A percentile compares a stretch with the other conserved stretches of the same genome.
phyloP scores from a whole-genome alignment of 1,284 basidiomycete genomes.

The Peniophora sp. region DNA sequence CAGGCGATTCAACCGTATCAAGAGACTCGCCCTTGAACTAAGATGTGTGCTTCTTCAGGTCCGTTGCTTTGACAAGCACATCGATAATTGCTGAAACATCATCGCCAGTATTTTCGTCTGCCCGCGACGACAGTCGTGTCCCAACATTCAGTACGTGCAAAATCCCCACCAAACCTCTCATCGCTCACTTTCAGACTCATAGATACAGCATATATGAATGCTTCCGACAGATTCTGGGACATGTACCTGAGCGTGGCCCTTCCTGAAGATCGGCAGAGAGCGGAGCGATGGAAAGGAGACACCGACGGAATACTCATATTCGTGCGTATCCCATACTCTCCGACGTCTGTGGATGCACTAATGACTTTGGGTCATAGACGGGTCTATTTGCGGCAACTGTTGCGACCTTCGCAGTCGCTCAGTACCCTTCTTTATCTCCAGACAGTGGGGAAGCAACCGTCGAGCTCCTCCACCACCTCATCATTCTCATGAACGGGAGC shows the following conservation, averaged over 20 bases:
- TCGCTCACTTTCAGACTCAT: no score
- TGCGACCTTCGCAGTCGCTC: conserved; percentile 31
- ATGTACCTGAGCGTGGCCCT: not conserved
- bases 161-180: no score
- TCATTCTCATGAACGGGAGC: not conserved
- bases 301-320: not conserved
- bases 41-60: no score
- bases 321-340: not conserved
- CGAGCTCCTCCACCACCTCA: conserved; percentile 15
- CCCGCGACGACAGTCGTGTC: no score
- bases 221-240: not conserved
- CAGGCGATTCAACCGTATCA: no score
- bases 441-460: conserved; percentile 21
- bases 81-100: no score
- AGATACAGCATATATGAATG: no score
- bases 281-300: not conserved
- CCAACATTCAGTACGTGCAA: no score
- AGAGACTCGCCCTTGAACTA: no score
- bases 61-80: no score
- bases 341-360: not conserved
- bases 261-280: not conserved
- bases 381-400: conserved; percentile 38
- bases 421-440: not conserved
- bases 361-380: conserved; percentile 8
- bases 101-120: no score